Evolutionary conservation across 345 rosid genomes (phyloP), one percentile per base, ranked within the genome.

Genomic region (Murraya paniculata): DNA sequence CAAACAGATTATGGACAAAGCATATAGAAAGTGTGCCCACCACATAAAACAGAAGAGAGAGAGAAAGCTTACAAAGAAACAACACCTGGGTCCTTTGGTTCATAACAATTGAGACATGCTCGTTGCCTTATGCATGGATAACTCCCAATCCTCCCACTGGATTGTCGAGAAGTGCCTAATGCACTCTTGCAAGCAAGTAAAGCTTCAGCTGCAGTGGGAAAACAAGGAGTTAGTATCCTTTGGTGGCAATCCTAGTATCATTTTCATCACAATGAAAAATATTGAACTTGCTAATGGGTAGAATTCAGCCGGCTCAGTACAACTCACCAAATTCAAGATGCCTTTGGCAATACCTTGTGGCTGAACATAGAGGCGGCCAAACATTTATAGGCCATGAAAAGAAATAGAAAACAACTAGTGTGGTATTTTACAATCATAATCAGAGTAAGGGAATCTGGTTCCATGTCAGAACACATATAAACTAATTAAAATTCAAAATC

Each of bases 1-100:
- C 38, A 57, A 55, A 72, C 48, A 13, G 21, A 64, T 18, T 45
- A 65, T 64, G 64, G n/a, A 6, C 35, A 62, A 71, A 45, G 16
- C 27, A 36, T 8, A 48, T 58, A 33, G 14, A 33, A 81, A 9
- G 60, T n/a, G 19, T 57, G 48, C 10, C 19, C 48, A 9, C 41
- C n/a, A 31, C 2, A 25, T 58, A 38, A 16, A 31, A 2, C 33
- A 21, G 22, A 22, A n/a, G 18, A 11, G 45, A 58, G 38, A 33
- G 77, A 68, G 7, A 62, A 61, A 79, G 78, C 87, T 82, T 82
- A 86, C 89, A 62, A 79, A 73, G 86, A 79, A 76, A 78, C 73
- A 86, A 74, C 80, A 72, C 74, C 79, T 38, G 66, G 78, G 28
- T 78, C 74, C 57, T 68, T 80, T 25, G 39, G 72, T 64, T 57